Conservation (phyloP, 202 grass and related monocot genomes). For the Dendrocalamus latiflorus region DNA sequence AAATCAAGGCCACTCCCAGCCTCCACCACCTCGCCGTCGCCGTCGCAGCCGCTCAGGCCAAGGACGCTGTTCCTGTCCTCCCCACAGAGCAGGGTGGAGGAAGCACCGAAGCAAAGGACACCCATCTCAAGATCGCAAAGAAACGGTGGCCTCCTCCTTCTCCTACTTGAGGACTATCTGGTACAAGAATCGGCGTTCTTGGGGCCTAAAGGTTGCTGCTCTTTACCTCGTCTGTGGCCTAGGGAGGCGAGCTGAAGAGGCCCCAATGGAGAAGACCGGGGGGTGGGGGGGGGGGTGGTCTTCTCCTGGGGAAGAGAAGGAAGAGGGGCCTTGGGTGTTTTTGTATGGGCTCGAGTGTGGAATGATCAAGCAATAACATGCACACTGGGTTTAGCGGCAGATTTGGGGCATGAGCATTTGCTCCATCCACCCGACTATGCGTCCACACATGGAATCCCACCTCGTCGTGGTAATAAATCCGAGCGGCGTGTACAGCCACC, state of each 20-base stretch:
- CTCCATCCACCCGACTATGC: too few relatives aligned
- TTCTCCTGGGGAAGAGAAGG: too few relatives aligned
- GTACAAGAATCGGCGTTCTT: neutral
- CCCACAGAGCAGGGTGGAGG: conserved; percentile 52
- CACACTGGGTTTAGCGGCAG: too few relatives aligned
- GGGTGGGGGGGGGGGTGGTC: too few relatives aligned
- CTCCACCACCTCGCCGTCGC: conserved; percentile 3
- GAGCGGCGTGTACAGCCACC: too few relatives aligned
- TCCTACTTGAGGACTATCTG: neutral
- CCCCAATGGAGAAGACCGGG: neutral
- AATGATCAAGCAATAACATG: too few relatives aligned
- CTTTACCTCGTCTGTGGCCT: neutral
- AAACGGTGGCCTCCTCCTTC: neutral
- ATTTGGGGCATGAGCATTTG: too few relatives aligned
- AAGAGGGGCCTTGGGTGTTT: too few relatives aligned
- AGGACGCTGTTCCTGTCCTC: conserved; percentile 66
- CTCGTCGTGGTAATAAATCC: too few relatives aligned
- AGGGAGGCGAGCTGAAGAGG: neutral
- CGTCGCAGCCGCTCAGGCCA: conserved; percentile 34
- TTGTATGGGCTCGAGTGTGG: too few relatives aligned
- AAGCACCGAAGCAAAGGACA: conserved; percentile 30
- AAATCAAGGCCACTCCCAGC: conserved; percentile 21
- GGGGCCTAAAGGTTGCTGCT: conserved; percentile 2
- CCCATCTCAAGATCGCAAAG: conserved; percentile 42
- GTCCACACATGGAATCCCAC: too few relatives aligned